Percentiles rank a stretch among this genome's conserved stretches.
Conservation (phyloP, 2,329 filamentous ascomycete species). For the Aspergillus novofumigatus region DNA sequence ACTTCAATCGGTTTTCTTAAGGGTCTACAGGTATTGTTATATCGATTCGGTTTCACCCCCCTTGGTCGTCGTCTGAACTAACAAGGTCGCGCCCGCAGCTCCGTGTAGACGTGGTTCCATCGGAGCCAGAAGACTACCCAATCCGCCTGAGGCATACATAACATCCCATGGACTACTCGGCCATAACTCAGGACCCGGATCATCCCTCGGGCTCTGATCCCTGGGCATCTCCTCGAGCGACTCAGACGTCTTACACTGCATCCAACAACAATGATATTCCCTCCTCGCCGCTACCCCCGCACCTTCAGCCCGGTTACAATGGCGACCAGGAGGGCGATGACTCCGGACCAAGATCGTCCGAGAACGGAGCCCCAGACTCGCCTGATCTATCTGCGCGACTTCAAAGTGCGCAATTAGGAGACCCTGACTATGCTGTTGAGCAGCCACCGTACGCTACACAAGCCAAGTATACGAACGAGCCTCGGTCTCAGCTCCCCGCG, state of each 20-base stretch:
- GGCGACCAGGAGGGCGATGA: slow-evolving; percentile 19
- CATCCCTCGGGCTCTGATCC: slow-evolving; percentile 57
- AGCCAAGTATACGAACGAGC: slow-evolving; percentile 35
- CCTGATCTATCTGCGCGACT: slow-evolving; percentile 42
- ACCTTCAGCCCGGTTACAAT: slow-evolving; percentile 32
- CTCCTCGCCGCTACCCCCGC: slow-evolving; percentile 39
- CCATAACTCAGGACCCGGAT: slow-evolving; percentile 54
- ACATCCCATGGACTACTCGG: slow-evolving; percentile 61
- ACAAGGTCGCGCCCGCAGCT: slow-evolving; percentile 9
- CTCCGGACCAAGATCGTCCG: slow-evolving; percentile 9
- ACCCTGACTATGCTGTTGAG: slow-evolving; percentile 35
- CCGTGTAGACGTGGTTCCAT: slow-evolving; percentile 18
- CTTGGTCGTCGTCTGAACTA: slow-evolving; percentile 1
- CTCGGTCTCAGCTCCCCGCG: slow-evolving; percentile 41
- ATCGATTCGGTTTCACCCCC: neutral
- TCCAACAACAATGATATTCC: slow-evolving; percentile 35
- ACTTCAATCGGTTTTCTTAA: slow-evolving; percentile 4
- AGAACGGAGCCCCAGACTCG: slow-evolving; percentile 32
- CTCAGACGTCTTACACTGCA: slow-evolving; percentile 39
- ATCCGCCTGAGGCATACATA: slow-evolving; percentile 9
- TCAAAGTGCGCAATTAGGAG: slow-evolving; percentile 38
- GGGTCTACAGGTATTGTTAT: slow-evolving; percentile 15
- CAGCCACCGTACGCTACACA: slow-evolving; percentile 35
- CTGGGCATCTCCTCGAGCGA: slow-evolving; percentile 58
- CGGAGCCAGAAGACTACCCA: slow-evolving; percentile 7